phyloP scores from a whole-genome alignment of 2,329 filamentous ascomycete species.

The Colletotrichum tropicicola region DNA sequence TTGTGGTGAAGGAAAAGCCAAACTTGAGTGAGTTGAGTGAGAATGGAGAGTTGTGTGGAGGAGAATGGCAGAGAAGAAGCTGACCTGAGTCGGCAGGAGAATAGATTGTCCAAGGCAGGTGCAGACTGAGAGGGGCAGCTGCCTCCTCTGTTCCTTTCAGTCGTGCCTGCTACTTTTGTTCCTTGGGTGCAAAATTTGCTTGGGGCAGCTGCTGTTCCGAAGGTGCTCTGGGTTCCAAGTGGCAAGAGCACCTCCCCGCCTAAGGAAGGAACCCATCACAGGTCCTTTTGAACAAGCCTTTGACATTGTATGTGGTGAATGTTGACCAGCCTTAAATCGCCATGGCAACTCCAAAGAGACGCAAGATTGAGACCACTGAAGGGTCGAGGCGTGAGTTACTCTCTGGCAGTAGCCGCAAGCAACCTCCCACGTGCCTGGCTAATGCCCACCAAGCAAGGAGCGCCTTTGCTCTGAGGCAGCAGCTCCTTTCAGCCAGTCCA shows the following conservation, averaged over 20 bases:
- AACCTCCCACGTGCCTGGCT: background rate
- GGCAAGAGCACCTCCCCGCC: too few species aligned
- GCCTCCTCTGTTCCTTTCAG: background rate
- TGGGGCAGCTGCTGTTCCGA: too few species aligned
- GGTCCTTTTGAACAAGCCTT: background rate
- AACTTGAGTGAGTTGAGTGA: slow-evolving; percentile 2
- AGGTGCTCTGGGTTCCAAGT: too few species aligned
- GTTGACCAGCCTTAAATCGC: background rate
- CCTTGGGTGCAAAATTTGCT: background rate
- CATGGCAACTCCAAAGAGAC: slow-evolving; percentile 48
- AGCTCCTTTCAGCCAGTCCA: slow-evolving; percentile 35
- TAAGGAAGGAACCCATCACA: background rate
- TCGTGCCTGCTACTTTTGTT: background rate
- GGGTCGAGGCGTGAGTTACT: slow-evolving; percentile 43
- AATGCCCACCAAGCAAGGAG: slow-evolving; percentile 45
- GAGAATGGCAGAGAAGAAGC: too few species aligned
- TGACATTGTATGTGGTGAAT: background rate
- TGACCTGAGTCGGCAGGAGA: background rate
- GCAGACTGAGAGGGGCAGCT: background rate
- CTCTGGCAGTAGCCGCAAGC: background rate
- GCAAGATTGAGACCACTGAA: slow-evolving; percentile 47
- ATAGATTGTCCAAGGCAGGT: background rate
- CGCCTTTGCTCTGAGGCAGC: slow-evolving; percentile 54
- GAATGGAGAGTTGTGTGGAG: background rate
- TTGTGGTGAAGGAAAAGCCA: background rate